These are phyloP conservation scores for Cladosporium sp. DNA, from an alignment of 2,329 filamentous ascomycete species.

Conservation along the genomic window DNA sequence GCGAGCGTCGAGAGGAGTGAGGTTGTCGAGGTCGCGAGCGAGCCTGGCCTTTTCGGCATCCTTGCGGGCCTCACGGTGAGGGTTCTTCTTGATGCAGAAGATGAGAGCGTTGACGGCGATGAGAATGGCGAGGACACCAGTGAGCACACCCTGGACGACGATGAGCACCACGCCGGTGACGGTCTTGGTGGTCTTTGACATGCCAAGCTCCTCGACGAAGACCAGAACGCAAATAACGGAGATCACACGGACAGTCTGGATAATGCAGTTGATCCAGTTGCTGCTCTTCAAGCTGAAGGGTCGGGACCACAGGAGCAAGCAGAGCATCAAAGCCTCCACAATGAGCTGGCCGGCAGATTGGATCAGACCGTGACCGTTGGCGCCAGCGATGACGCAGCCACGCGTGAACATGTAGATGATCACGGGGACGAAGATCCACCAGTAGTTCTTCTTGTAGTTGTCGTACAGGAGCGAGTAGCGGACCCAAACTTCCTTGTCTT, in stretches of 20 bases:
- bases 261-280: constrained; percentile 90
- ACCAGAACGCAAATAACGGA: constrained; percentile 87
- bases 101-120: constrained; percentile 88
- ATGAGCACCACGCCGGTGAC: constrained; percentile 91
- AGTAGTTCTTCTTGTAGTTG: constrained; percentile 88
- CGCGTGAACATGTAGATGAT: constrained; percentile 91
- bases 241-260: constrained; percentile 83
- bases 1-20: constrained; percentile 83
- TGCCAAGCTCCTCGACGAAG: constrained; percentile 89
- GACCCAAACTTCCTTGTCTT: constrained; percentile 86
- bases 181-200: constrained; percentile 89
- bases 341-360: constrained; percentile 79
- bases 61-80: constrained; percentile 84
- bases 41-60: constrained; percentile 80
- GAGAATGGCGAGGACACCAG: constrained; percentile 78
- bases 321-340: constrained; percentile 77
- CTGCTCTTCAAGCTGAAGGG: constrained; percentile 85
- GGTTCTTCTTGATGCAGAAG: constrained; percentile 80
- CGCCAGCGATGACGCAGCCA: constrained; percentile 80
- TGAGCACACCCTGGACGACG: constrained; percentile 82
- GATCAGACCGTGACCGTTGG: constrained; percentile 77
- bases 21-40: constrained; percentile 72
- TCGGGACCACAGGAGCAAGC: constrained; percentile 76
- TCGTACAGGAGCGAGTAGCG: constrained; percentile 99
- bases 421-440: constrained; percentile 92